These are phyloP conservation scores for Geranium incanum DNA, from an alignment of 441 rosid genomes.

Conservation along the genomic window DNA sequence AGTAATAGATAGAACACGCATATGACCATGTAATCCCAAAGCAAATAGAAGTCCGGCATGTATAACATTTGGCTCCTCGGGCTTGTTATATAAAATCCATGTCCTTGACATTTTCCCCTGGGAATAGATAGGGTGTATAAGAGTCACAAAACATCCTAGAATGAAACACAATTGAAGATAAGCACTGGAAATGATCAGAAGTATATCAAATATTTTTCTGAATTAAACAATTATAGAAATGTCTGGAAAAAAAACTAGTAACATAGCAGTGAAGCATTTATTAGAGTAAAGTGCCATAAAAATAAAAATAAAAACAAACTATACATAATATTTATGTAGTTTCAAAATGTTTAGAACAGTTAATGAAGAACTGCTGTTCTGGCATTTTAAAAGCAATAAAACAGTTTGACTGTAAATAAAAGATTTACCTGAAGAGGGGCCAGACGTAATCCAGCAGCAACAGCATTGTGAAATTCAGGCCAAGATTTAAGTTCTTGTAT, in stretches of 20 bases:
- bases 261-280: constrained; percentile 1
- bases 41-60: constrained; percentile 98
- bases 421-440: constrained; percentile 74
- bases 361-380: neutral
- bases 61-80: constrained; percentile 72
- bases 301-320: neutral
- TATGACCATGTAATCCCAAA: constrained; percentile 88
- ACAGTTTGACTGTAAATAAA: neutral
- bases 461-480: constrained; percentile 99
- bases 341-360: neutral
- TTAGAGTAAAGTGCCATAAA: neutral
- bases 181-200: constrained; percentile 4
- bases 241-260: constrained; percentile 1
- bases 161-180: constrained; percentile 1
- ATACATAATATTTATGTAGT: neutral
- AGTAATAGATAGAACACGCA: constrained; percentile 61
- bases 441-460: constrained; percentile 93
- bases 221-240: neutral
- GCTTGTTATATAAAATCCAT: constrained; percentile 90
- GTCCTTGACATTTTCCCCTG: constrained; percentile 98
- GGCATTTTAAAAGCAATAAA: neutral
- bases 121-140: constrained; percentile 20
- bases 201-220: neutral
- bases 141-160: constrained; percentile 16
- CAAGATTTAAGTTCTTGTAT: constrained; percentile 92